These are phyloP conservation scores for Tagetes patula DNA, from an alignment of 129 eudicot genomes.

Conservation along the genomic window DNA sequence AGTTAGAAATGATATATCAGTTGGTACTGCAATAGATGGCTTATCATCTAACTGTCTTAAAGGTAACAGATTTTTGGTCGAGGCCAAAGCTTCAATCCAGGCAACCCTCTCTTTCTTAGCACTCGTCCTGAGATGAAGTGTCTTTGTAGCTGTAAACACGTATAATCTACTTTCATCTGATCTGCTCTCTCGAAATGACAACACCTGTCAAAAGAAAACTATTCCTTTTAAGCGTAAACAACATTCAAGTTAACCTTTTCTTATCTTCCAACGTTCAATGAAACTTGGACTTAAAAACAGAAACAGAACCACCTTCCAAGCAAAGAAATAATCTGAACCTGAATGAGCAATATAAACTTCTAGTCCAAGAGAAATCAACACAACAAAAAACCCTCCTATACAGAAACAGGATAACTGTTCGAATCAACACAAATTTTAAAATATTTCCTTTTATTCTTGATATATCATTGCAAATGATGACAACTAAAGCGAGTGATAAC, in stretches of 20 bases:
- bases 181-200: slow-evolving; percentile 73
- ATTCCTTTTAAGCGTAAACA: slow-evolving; percentile 11
- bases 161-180: slow-evolving; percentile 74
- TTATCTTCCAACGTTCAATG: background rate
- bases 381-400: background rate
- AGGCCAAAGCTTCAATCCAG: slow-evolving; percentile 78
- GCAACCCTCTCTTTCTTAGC: slow-evolving; percentile 61
- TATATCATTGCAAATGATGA: background rate
- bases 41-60: slow-evolving; percentile 45
- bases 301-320: background rate
- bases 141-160: slow-evolving; percentile 82
- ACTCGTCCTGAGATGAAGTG: slow-evolving; percentile 75
- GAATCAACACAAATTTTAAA: background rate
- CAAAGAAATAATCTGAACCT: background rate
- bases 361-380: slow-evolving; percentile 10
- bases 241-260: background rate
- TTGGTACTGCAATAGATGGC: slow-evolving; percentile 39
- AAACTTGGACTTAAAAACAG: background rate
- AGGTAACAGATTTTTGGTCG: slow-evolving; percentile 50
- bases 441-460: background rate
- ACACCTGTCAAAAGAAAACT: slow-evolving; percentile 47
- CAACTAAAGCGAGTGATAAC: background rate
- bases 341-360: background rate
- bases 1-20: slow-evolving; percentile 54
- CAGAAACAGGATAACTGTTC: background rate